Conservation (phyloP, 1,284 basidiomycete species). For the Ceratobasidium sp. region DNA sequence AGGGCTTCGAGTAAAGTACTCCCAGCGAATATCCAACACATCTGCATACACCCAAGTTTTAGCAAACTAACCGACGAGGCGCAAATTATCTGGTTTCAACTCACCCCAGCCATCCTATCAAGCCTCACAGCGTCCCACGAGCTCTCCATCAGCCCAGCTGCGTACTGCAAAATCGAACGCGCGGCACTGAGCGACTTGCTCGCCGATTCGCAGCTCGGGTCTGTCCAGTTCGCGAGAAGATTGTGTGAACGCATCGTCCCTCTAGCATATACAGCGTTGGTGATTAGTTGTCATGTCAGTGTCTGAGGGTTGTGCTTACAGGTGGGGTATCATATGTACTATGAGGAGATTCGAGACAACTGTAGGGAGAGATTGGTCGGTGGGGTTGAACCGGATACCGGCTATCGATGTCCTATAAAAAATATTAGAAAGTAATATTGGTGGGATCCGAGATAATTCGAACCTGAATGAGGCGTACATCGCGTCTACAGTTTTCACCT, state of each 20-base stretch:
- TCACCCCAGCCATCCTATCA: constrained; percentile 25
- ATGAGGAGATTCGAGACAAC: constrained; percentile 27
- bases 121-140: constrained; percentile 16
- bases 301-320: neutral
- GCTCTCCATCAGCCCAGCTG: neutral
- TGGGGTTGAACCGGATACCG: constrained; percentile 3
- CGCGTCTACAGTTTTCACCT: constrained; percentile 20
- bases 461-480: constrained; percentile 21
- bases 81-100: neutral
- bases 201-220: constrained; percentile 36
- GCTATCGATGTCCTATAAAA: constrained; percentile 1
- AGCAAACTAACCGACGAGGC: too few relatives aligned
- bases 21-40: constrained; percentile 19
- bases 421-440: neutral
- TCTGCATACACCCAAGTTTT: neutral
- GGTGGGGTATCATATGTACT: constrained; percentile 4
- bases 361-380: constrained; percentile 5
- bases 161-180: constrained; percentile 11
- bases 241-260: neutral
- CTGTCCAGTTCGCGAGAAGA: constrained; percentile 24
- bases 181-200: constrained; percentile 21
- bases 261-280: constrained; percentile 6
- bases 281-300: too few relatives aligned
- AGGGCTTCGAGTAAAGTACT: constrained; percentile 1
- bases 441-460: too few relatives aligned